phyloP scores from a whole-genome alignment of 176 grass and related monocot genomes.

The Musa acuminata region DNA sequence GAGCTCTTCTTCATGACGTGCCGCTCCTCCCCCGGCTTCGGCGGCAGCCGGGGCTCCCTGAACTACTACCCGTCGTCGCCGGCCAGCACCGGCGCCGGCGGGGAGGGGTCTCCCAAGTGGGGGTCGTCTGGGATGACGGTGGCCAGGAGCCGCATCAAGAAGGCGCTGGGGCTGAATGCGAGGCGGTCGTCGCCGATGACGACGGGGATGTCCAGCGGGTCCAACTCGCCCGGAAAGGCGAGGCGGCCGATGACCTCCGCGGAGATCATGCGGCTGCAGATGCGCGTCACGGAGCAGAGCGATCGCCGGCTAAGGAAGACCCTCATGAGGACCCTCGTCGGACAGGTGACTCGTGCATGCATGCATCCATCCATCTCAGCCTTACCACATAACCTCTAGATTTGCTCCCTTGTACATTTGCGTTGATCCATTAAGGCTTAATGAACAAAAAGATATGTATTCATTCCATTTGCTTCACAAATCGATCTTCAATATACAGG shows the following conservation, averaged over 20 bases:
- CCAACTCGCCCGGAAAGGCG: conserved; percentile 39
- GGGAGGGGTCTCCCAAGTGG: conserved; percentile 23
- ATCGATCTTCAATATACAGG: too few relatives aligned
- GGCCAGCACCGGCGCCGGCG: not conserved
- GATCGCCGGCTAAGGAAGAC: conserved; percentile 67
- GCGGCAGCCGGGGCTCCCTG: conserved; percentile 15
- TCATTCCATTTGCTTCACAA: too few relatives aligned
- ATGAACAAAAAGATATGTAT: too few relatives aligned
- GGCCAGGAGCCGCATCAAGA: not conserved
- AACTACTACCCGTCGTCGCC: conserved; percentile 21
- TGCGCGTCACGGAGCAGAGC: conserved; percentile 69
- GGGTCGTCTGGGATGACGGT: conserved; percentile 8
- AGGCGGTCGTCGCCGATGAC: not conserved
- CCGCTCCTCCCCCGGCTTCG: conserved; percentile 43
- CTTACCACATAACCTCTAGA: not conserved
- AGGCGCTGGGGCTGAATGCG: not conserved
- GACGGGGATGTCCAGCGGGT: not conserved
- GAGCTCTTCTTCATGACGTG: conserved; percentile 93
- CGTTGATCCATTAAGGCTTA: too few relatives aligned
- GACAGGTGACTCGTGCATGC: conserved; percentile 32
- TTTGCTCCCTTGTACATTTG: too few relatives aligned
- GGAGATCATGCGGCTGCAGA: conserved; percentile 92
- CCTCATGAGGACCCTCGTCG: conserved; percentile 72
- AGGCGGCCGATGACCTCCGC: conserved; percentile 76
- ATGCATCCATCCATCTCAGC: not conserved